Evolutionary conservation across 306 rosid species (phyloP), one percentile per base, ranked within the genome.

Genomic region (Rubus parviflorus): DNA sequence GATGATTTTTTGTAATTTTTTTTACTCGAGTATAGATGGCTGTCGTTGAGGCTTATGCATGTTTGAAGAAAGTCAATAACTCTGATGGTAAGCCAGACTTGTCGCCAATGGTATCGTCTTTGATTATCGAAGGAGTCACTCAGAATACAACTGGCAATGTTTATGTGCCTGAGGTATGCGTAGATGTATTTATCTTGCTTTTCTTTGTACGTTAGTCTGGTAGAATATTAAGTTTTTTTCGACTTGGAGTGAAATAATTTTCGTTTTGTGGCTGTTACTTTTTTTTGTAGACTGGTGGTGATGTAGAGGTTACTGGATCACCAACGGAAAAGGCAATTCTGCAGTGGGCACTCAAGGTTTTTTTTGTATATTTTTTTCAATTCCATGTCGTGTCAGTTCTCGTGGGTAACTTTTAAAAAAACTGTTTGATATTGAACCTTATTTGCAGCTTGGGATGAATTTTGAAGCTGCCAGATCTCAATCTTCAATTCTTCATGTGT

Each of bases 281-380:
- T 38, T 43, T 46, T 45, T 78, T 70, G 73, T 75, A 91, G 98
- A 70, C 81, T n/a, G 83, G 86, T 49, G 84, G 80, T 68, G 86
- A 80, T 48, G 62, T 82, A 42, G 98, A 90, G 84, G 82, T 93
- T 83, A 83, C 96, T 74, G 98, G 98, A 51, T 93, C 98, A 82
- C 98, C 98, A 35, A 93, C 98, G 6, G 98, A 93, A 74, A 91
- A 87, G 84, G 97, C 98, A 53, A 91, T 93, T 79, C 87, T 93
- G 74, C 70, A 61, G 11, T 93, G 92, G 96, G 98, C 87, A 68
- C 47, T 91, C 52, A 81, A 85, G 96, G 98, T 93, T 64, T 69
- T 22, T 77, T 57, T 22, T 51, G 49, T 65, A 48, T 8, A 12
- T 54, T 48, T 67, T 67, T 57, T 60, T 52, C 5, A 30, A 22